Base-by-base conservation (phyloP, 306 rosid genomes). In the Corylus americana region DNA sequence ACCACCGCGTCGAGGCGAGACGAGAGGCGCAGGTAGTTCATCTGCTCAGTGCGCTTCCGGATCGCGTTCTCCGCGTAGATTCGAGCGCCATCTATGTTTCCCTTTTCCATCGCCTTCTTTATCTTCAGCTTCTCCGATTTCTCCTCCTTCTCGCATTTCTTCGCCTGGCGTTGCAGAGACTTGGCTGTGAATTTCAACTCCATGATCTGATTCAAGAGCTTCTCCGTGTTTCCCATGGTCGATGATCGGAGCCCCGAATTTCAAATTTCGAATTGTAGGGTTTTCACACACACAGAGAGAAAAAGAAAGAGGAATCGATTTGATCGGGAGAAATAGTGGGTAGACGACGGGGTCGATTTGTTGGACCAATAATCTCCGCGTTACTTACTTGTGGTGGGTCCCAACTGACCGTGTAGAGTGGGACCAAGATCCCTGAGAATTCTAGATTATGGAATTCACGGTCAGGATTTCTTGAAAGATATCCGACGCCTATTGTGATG, bases 31-130 rank as follows among this genome's bases (percentile, higher is more conserved):
- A 94, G 98, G 70, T 94, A 94, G 81, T 94, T 94, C 98, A 94
- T 94, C 87, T 94, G 98, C 86, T 94, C 97, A 4, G 91, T 90
- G 2, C 97, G 90, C 78, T 94, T 94, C 0, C 97, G 90, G 88
- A 94, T 94, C 7, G 97, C 92, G 89, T 94, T 94, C 90, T 94
- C 98, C 3, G 98, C 98, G 83, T 94, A 94, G 89, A 94, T 91
- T 61, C 98, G 80, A 7, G 97, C 98, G 1, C 98, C 98, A 79
- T 92, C 98, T 80, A 92, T 88, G 90, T 94, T 94, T 2, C 97
- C 97, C 47, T 94, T 94, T 82, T 92, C 98, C 84, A 94, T 92
- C 4, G 98, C 98, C 72, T 94, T 94, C 90, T 94, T 94, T 82
- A 94, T 92, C 85, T 94, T 94, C 10, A 94, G 81, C 86, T 92